Evolutionary conservation across 441 rosid species (phyloP).

Genomic region (Populus hybrid): DNA sequence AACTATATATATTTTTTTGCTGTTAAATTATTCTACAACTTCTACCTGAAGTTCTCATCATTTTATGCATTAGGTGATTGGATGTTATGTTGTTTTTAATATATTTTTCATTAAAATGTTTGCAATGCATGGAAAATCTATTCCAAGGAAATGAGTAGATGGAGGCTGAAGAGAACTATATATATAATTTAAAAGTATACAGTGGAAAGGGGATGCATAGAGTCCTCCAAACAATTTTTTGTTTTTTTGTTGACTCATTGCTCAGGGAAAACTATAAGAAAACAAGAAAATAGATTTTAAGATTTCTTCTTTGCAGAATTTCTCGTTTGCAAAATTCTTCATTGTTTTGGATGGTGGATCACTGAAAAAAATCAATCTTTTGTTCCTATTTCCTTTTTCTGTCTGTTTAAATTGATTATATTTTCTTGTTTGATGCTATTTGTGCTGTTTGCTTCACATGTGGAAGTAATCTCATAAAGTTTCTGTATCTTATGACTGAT

Average conservation of each 20-base stretch:
- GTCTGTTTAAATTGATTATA: neutral
- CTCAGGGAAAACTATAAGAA: neutral
- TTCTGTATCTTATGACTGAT: conserved; percentile 7
- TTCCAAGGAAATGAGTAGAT: neutral
- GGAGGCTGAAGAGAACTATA: neutral
- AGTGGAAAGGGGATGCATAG: neutral
- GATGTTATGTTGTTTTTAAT: neutral
- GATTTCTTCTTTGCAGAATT: neutral
- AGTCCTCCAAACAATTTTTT: neutral
- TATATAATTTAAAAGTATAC: neutral
- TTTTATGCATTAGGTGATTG: neutral
- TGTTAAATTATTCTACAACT: neutral
- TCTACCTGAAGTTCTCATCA: neutral
- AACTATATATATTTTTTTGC: neutral
- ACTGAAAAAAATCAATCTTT: neutral
- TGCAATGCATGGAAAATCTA: neutral
- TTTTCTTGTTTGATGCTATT: neutral
- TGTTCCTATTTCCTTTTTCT: neutral
- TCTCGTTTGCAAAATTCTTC: neutral
- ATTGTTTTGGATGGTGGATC: neutral
- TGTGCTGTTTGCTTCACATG: conserved; percentile 1
- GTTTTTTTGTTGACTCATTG: neutral
- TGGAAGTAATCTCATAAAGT: conserved; percentile 17
- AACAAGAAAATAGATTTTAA: neutral
- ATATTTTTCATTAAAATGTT: neutral